Evolutionary conservation across 2,329 filamentous ascomycete species (phyloP), one percentile per base, ranked within the genome.

Genomic region (Monosporascus sp.): DNA sequence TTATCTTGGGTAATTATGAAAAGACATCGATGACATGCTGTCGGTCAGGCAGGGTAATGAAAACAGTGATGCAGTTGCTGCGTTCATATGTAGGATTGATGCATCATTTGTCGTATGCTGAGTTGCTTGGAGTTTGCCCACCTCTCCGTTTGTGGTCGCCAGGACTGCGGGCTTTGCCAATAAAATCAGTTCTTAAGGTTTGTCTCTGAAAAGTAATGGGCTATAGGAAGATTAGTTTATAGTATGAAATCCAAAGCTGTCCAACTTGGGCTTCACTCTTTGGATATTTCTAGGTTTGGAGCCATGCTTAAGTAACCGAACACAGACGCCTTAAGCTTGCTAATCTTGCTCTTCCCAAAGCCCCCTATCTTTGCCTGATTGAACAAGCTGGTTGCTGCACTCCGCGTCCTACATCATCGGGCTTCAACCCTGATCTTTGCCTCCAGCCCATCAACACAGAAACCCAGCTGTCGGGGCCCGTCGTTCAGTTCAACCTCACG

Each of bases 401-500:
- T 45, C 37, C 40, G 8, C 41, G 17, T 17, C n/a, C 26, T 44
- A 8, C 49, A 26, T 61, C 57, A 72, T 51, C 68, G 70, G 49
- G 74, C 54, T 65, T 92, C 88, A 35, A 96, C 81, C 40, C 91
- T 78, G 37, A 97, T 79, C 58, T 72, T 82, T 9, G 83, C 89
- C 64, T 89, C 85, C 56, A 75, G 68, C 0, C 86, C 85, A 65
- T 95, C 91, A 54, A 97, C 84, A 70, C 87, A 91, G 63, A 91
- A 93, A 1, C 91, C 91, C 59, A 96, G 77, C 68, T 89, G 85
- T 63, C 89, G 84, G 9, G 90, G 92, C 14, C 90, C 88, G 63
- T 93, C 87, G 53, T 80, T 81, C 52, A 97, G 77, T 69, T 92
- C 87, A 35, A 91, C 85, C 69, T 96, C 90, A 54, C 91, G 78